Evolutionary conservation across 306 rosid genomes (phyloP), one percentile per base, ranked within the genome.

Genomic region (Oxytropis ochrocephala): DNA sequence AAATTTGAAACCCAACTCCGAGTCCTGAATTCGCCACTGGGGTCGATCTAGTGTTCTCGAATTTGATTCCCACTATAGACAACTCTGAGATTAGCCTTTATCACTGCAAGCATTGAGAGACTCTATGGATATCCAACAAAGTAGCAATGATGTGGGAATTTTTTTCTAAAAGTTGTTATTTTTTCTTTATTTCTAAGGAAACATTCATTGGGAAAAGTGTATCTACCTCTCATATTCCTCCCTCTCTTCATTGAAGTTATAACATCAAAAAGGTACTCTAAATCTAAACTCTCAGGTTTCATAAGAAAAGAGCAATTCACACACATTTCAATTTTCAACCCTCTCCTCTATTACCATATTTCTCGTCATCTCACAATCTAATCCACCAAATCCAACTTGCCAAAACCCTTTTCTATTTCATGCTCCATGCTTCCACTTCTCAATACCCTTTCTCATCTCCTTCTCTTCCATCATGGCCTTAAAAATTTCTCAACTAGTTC

Each of bases 371-470:
- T 60, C 43, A 68, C 44, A 63, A 35, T 75, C 59, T 57, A 41
- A 53, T 76, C 72, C 73, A 76, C 78, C 76, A 69, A 71, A 75
- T 81, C 69, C 79, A 82, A 76, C 57, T 66, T 66, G 47, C 36
- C 74, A 75, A 72, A 50, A 33, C 11, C 52, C 27, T 33, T 74
- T 39, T 53, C 42, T 2, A 51, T 72, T 74, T 51, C 70, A 67
- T 82, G 73, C 85, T 79, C 90, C 88, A 87, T 90, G 95, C 91
- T 86, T 91, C 87, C 88, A 30, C 83, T 84, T 82, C 85, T 78
- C 72, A 24, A 2, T 24, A 72, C 63, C 66, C 80, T 81, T 53
- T 69, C 50, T 54, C 80, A 74, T 17, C 81, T 70, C 66, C 84
- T 79, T 60, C 78, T 81, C 76, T 54, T 75, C 82, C 82, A 77